These are phyloP conservation scores for Sedum album DNA, from an alignment of 164 flowering plant genomes.

Conservation along the genomic window DNA sequence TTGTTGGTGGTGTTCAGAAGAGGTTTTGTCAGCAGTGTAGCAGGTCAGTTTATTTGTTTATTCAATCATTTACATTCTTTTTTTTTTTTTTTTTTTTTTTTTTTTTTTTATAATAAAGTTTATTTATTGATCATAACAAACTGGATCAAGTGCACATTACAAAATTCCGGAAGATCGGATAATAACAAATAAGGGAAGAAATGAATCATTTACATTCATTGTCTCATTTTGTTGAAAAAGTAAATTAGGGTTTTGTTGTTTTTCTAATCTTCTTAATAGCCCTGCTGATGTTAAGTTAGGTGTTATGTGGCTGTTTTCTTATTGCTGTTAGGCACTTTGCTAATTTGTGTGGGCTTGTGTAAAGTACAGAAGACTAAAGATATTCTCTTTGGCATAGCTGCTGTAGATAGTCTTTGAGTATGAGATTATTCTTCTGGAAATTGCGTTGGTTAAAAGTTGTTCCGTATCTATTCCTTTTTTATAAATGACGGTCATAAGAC, in stretches of 20 bases:
- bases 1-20: slow-evolving; percentile 62
- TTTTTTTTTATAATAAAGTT: too few relatives aligned
- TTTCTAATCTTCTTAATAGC: background rate
- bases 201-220: background rate
- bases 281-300: background rate
- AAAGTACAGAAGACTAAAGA: background rate
- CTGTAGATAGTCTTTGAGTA: background rate
- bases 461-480: background rate
- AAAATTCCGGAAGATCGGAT: too few relatives aligned
- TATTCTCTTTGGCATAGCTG: background rate
- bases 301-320: background rate
- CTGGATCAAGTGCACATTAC: too few relatives aligned
- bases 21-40: slow-evolving; percentile 89
- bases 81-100: background rate
- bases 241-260: background rate
- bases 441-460: background rate
- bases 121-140: too few relatives aligned
- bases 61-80: background rate
- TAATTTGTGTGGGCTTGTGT: background rate
- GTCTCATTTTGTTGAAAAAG: background rate
- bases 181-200: too few relatives aligned
- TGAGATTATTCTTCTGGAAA: background rate
- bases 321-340: background rate
- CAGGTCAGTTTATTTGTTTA: slow-evolving; percentile 36
- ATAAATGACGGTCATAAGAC: background rate